These are phyloP conservation scores for Verticillium albo-atrum DNA, from an alignment of 2,329 filamentous ascomycete genomes.

Conservation along the genomic window DNA sequence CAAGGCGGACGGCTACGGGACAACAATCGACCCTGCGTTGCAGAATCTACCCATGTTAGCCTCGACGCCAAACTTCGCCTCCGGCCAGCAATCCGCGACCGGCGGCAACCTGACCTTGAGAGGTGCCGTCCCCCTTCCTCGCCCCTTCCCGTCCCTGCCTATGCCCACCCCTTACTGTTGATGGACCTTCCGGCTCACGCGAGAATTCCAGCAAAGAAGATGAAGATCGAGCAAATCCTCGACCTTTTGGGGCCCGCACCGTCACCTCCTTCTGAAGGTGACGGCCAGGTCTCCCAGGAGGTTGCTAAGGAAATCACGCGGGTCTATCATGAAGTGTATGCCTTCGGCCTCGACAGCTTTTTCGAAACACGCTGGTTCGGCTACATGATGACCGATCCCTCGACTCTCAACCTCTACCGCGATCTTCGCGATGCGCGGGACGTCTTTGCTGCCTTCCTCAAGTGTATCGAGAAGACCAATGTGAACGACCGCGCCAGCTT, in stretches of 20 bases:
- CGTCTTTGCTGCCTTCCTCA: conserved; percentile 62
- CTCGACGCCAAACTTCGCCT: conserved; percentile 21
- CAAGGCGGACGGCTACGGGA: conserved; percentile 36
- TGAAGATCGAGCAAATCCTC: conserved; percentile 72
- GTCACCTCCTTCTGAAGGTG: conserved; percentile 42
- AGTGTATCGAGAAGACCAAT: conserved; percentile 43
- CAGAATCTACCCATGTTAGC: conserved; percentile 32
- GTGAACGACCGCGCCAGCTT: conserved; percentile 48
- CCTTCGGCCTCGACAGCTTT: conserved; percentile 67
- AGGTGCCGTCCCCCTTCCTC: conserved; percentile 42
- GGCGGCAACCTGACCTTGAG: conserved; percentile 37
- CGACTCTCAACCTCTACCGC: background rate
- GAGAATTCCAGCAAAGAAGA: conserved; percentile 51
- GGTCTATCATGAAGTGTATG: conserved; percentile 73
- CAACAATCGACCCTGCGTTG: conserved; percentile 57
- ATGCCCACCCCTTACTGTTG: conserved; percentile 22
- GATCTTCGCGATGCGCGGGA: conserved; percentile 45
- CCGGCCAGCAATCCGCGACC: conserved; percentile 21
- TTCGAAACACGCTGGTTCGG: conserved; percentile 81
- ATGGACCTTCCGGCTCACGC: conserved; percentile 37
- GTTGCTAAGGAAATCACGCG: conserved; percentile 63
- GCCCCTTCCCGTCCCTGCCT: conserved; percentile 22
- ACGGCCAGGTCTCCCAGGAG: conserved; percentile 46
- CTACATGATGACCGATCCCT: background rate
- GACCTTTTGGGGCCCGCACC: conserved; percentile 50